Base-by-base conservation (phyloP, 192 early-diverging fungal genomes). In the Haplosporangium gracile region DNA sequence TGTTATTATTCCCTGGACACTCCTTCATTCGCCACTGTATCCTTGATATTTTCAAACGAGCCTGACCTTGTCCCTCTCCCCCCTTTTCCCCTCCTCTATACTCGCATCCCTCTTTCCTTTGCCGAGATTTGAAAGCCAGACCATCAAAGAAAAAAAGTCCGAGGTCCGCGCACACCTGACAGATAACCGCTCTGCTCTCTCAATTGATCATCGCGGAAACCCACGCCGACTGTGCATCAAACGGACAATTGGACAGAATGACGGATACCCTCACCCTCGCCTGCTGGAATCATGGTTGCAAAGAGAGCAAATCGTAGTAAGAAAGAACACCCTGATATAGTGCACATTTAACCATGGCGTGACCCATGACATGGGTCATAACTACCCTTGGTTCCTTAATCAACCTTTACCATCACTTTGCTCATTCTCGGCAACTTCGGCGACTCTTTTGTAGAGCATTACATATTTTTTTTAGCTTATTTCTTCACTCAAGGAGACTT, bases 51-150 rank as follows among this genome's bases (percentile, higher is more conserved):
- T 11, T 60, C 55, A 60, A 26, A 60, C 24, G n/a, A 26, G n/a
- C 16, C n/a, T 29, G 55, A 60, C n/a, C 55, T 6, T 10, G 2
- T 51, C 49, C 49, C 16, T 4, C 47, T 18, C 15, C 47, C 2
- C 13, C 43, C 1, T 13, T 45, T 45, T 45, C 43, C 43, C 13
- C 2, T 13, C 2, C 53, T 4, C 51, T 53, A 5, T 53, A 0
- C 42, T 10, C 0, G 42, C 42, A n/a, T 7, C 24, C 4, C 53
- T 7, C 53, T 24, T n/a, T n/a, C 10, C 60, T 65, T 29, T 65
- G 60, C 60, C 60, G 60, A 65, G 60, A 65, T 29, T 65, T 65
- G 60, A 65, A 3, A 65, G 60, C 60, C 60, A 65, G 29, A 32
- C 29, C 26, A 57, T 10, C 7, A 24, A 22, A n/a, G 7, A 32